phyloP scores from a whole-genome alignment of 805 yeast genomes.

The Pichia pseudocactophila region DNA sequence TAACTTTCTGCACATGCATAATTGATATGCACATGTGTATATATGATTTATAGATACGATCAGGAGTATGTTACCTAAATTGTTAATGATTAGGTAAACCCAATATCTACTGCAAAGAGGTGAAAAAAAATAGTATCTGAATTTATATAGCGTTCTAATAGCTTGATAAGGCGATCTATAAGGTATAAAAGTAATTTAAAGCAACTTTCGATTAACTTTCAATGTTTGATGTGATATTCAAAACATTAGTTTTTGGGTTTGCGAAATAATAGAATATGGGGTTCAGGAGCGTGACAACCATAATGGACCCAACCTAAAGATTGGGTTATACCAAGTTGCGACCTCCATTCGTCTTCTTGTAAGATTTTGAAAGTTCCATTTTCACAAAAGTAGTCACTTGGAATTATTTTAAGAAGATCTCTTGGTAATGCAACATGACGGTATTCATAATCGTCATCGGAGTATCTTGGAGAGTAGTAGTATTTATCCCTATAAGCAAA shows the following conservation, averaged over 20 bases:
- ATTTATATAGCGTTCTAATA: too few species aligned
- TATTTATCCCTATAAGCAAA: constrained; percentile 89
- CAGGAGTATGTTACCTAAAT: too few species aligned
- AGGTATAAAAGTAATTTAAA: too few species aligned
- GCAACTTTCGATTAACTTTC: too few species aligned
- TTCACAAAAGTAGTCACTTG: constrained; percentile 88
- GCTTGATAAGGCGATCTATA: too few species aligned
- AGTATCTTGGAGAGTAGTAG: constrained; percentile 88
- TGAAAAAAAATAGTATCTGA: too few species aligned
- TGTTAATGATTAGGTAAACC: too few species aligned
- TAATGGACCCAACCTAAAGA: constrained; percentile 97
- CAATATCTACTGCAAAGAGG: too few species aligned
- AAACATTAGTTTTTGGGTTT: constrained; percentile 34
- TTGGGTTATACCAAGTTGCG: constrained; percentile 91
- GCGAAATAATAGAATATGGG: constrained; percentile 86
- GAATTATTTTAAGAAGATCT: constrained; percentile 88
- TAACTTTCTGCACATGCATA: too few species aligned
- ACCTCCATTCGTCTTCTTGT: constrained; percentile 94
- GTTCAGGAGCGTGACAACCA: constrained; percentile 98
- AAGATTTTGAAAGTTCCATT: constrained; percentile 89
- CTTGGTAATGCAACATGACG: constrained; percentile 97
- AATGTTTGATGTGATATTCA: too few species aligned
- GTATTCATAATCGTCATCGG: constrained; percentile 88
- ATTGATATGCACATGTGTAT: too few species aligned
- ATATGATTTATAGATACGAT: too few species aligned